A percentile compares a stretch with the other conserved stretches of the same genome.
Conservation (phyloP, 2,329 filamentous ascomycete species). For the Drechslerella coelobrocha region DNA sequence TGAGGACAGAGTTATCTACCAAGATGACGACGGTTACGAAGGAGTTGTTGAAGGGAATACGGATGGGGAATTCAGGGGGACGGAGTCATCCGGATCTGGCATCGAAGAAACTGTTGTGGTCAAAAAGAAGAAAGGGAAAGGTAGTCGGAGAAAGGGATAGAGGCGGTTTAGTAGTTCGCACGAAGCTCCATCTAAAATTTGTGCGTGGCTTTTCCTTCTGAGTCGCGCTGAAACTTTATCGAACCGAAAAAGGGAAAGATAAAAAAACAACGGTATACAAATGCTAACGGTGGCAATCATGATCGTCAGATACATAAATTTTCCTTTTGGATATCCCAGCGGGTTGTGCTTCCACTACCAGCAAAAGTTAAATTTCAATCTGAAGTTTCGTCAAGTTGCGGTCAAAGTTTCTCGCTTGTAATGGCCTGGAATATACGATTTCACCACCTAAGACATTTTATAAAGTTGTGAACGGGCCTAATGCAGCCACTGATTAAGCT, state of each 20-base stretch:
- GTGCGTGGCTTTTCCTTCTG: constrained; percentile 10
- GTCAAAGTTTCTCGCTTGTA: constrained; percentile 34
- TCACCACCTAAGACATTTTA: not conserved
- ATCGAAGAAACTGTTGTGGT: constrained; percentile 43
- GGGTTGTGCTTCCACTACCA: constrained; percentile 8
- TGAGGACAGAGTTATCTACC: constrained; percentile 39
- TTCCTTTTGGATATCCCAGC: not conserved
- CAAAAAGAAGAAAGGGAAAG: constrained; percentile 47
- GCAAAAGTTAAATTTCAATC: constrained; percentile 36
- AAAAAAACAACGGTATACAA: not conserved
- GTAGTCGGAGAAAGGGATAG: constrained; percentile 39
- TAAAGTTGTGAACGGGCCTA: constrained; percentile 37
- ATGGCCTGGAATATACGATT: constrained; percentile 2
- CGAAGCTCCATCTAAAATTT: constrained; percentile 32
- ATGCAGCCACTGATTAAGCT: constrained; percentile 40
- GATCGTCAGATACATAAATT: constrained; percentile 49
- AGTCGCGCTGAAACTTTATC: constrained; percentile 10
- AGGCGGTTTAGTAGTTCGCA: constrained; percentile 7
- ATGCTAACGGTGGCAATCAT: constrained; percentile 15
- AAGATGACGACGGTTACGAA: constrained; percentile 30
- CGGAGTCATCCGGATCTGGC: constrained; percentile 36
- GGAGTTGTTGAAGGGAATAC: constrained; percentile 15
- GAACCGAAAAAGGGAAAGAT: too few species aligned
- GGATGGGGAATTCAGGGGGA: constrained; percentile 32
- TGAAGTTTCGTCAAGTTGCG: constrained; percentile 41